Evolutionary conservation across 768 basidiomycete species (phyloP), one percentile per base, ranked within the genome.

Genomic region (Podaxis sp.): DNA sequence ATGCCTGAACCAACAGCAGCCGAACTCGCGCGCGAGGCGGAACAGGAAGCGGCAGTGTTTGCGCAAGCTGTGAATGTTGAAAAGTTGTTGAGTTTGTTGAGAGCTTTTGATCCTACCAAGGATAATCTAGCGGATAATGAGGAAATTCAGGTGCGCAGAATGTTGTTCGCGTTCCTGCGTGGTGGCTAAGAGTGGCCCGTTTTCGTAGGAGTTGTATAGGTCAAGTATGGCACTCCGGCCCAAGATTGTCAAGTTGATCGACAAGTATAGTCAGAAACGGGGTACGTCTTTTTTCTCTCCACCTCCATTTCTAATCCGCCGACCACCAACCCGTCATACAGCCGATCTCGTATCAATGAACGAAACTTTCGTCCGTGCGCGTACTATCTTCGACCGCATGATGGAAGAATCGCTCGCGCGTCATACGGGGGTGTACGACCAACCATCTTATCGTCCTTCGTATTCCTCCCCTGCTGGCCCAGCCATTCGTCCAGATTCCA

Each of bases 191-290:
- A 60, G 37, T 17, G 40, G 43, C 66, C 47, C 33, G 38, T 15
- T 29, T 27, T 27, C 15, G 25, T 75, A 96, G 89, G 94, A 97
- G 73, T 73, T 98, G 55, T 98, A 98, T 74, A 85, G 94, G 47
- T 86, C 88, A 24, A 89, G 90, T 68, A 95, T 98, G 88, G 83
- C 88, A 3, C 75, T 97, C 43, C 83, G 96, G 50, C 95, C 95
- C 6, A 96, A 94, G 80, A 96, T 98, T 65, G 95, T 97, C 64
- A 94, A 95, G 70, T 76, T 98, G 58, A 97, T 98, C 65, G 94
- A 97, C 72, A 97, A 95, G 78, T 98, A 98, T 71, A 94, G 90
- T 68, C 94, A 96, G 79, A 97, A 98, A 77, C 82, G 94, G 75
- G 83, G 83, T 81, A 63, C 29, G 63, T 59, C 55, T 5, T 61